phyloP scores from a whole-genome alignment of 345 rosid species.

The Raphanus raphanistrum region DNA sequence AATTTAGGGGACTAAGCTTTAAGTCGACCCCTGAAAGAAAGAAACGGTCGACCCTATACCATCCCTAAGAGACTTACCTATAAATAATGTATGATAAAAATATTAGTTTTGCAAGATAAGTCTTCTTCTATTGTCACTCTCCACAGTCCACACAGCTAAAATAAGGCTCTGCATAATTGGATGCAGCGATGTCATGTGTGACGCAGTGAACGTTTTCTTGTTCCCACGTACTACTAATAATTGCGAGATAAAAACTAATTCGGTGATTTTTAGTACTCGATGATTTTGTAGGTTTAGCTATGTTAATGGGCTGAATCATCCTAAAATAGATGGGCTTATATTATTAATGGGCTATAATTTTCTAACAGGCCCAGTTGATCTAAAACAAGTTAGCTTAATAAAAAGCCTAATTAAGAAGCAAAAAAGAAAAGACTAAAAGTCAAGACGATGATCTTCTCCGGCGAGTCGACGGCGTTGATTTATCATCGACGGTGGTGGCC shows the following conservation, averaged over 20 bases:
- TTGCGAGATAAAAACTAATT: neutral
- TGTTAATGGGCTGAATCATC: neutral
- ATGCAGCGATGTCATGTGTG: conserved; percentile 32
- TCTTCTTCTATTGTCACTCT: conserved; percentile 24
- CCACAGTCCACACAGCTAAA: conserved; percentile 24
- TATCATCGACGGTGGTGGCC: conserved; percentile 67
- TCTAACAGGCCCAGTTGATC: neutral
- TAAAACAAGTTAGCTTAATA: conserved; percentile 23
- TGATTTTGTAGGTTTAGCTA: no score
- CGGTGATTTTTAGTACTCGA: no score
- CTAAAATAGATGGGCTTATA: neutral
- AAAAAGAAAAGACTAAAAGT: neutral
- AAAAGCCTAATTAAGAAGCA: neutral
- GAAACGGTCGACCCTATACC: conserved; percentile 35
- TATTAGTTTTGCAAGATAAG: neutral
- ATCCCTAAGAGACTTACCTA: conserved; percentile 32
- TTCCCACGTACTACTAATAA: neutral
- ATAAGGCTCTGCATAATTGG: conserved; percentile 22
- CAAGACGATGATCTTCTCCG: conserved; percentile 42
- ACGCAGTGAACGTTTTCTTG: conserved; percentile 33
- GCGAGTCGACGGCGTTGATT: conserved; percentile 74
- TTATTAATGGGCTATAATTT: neutral
- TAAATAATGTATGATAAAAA: neutral
- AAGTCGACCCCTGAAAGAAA: conserved; percentile 35
- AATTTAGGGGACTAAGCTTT: neutral